Evolutionary conservation across 116 monocot species (phyloP), one percentile per base, ranked within the genome.

Genomic region (Posidonia oceanica): DNA sequence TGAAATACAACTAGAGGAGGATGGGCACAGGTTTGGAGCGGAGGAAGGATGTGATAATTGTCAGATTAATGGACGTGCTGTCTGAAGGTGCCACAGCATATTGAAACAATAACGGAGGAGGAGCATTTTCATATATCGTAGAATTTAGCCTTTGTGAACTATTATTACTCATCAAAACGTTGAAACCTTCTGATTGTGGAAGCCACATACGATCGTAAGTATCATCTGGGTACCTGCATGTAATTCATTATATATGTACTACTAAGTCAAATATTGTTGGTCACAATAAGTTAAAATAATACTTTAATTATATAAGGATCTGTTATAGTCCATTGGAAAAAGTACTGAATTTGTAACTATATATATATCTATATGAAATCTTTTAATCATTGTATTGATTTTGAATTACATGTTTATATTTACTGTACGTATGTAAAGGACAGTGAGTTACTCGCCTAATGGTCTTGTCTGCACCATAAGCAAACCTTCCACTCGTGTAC

Each of bases 1-100:
- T 18, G 68, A 78, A 81, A 71, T 76, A 85, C 6, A 83, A 0
- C 66, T 68, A 76, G 51, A 70, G 2, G 76, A 61, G 70, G 40
- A 76, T 22, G 14, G 52, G 5, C 2, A 54, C 16, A 23, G 61
- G 57, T 36, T 44, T 4, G 18, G 70, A 39, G 7, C 14, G 0
- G 5, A 76, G 72, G 15, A 14, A 51, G n/a, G 16, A 3, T 20
- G 18, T 8, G 5, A 6, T 3, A 52, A 68, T 6, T 0, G 44
- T 10, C 14, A 68, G 48, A 14, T 52, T 18, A 0, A n/a, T n/a
- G n/a, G 36, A 12, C 5, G 67, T 38, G 42, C 52, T 48, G 8
- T 22, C 18, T 3, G 21, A 16, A 6, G 67, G 52, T 21, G 3
- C 67, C 7, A 22, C 52, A 7, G 67, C 67, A 14, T 42, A 5